These are phyloP conservation scores for Citrus inodora DNA, from an alignment of 345 rosid species.

Conservation along the genomic window DNA sequence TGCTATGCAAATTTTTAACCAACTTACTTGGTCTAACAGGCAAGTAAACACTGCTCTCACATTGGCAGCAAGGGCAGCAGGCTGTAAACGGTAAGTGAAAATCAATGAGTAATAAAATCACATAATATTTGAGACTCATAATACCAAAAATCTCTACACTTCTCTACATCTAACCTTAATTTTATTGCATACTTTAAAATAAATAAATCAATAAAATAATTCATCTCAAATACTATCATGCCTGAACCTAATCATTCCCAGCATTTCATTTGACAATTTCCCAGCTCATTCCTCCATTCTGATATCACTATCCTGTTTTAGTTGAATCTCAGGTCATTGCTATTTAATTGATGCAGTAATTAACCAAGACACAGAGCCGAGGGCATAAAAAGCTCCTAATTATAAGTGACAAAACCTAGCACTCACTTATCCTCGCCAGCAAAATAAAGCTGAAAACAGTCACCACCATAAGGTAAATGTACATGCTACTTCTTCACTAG, in stretches of 20 bases:
- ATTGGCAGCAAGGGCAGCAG: slow-evolving; percentile 74
- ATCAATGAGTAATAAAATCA: slow-evolving; percentile 15
- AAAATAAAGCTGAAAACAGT: neutral
- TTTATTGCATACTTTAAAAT: neutral
- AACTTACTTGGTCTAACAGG: slow-evolving; percentile 83
- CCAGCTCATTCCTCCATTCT: neutral
- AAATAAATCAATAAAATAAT: neutral
- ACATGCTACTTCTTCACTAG: neutral
- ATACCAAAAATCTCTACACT: neutral
- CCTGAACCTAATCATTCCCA: neutral
- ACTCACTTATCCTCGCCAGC: neutral
- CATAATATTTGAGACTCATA: neutral
- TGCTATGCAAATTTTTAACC: slow-evolving; percentile 12
- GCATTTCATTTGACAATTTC: neutral
- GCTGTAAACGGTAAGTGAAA: slow-evolving; percentile 43
- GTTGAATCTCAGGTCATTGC: neutral
- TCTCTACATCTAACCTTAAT: neutral
- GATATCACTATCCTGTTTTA: neutral
- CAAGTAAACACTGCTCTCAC: slow-evolving; percentile 89
- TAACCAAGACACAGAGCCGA: neutral
- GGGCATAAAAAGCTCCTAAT: neutral
- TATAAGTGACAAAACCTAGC: neutral
- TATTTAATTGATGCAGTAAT: neutral
- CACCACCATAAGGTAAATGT: neutral
- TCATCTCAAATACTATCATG: neutral